Base-by-base conservation (phyloP, 2,329 filamentous ascomycete genomes). In the Cladobotryum mycophilum region DNA sequence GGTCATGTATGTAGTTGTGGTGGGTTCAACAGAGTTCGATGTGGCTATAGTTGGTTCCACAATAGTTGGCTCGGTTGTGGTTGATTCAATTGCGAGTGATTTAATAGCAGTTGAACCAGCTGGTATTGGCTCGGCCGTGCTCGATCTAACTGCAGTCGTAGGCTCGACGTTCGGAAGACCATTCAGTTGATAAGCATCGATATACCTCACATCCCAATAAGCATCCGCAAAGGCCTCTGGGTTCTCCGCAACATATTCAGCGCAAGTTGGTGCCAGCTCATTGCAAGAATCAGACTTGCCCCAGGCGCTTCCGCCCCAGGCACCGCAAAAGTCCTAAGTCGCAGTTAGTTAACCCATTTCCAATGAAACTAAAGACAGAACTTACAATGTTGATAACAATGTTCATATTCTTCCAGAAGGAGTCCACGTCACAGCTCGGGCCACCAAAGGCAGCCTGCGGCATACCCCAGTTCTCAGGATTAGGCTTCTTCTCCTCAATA, bases 401-500 rank as follows among this genome's bases (percentile, higher is more conserved):
- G 56, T 80, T 81, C 74, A 91, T 79, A 47, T 85, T 72, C 48
- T 72, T 76, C 67, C 92, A 91, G 58, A 81, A 78, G 0, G 68
- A 65, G 53, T 83, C 73, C 52, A 89, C 81, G 25, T 89, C 75
- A 62, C 89, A 95, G 22, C 62, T 63, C 13, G 65, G 60, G 2
- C 75, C 78, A 1, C 87, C 87, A 15, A 92, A 95, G 5, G 79
- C 68, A 1, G 85, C 88, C 7, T 81, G 67, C 0, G 89, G 88
- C 1, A 72, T 70, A 1, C 84, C 85, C 89, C 89, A 95, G 14
- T 62, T 67, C 0, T 67, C 64, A 0, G 88, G 87, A 38, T 85
- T 70, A 0, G 88, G 89, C 5, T 59, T 70, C 49, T 70, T 80
- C 33, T 67, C 66, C 4, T 69, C 65, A 45, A 92, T 84, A 61